These are phyloP conservation scores for Malassezia nana DNA, from an alignment of 1,284 basidiomycete genomes.

Conservation along the genomic window DNA sequence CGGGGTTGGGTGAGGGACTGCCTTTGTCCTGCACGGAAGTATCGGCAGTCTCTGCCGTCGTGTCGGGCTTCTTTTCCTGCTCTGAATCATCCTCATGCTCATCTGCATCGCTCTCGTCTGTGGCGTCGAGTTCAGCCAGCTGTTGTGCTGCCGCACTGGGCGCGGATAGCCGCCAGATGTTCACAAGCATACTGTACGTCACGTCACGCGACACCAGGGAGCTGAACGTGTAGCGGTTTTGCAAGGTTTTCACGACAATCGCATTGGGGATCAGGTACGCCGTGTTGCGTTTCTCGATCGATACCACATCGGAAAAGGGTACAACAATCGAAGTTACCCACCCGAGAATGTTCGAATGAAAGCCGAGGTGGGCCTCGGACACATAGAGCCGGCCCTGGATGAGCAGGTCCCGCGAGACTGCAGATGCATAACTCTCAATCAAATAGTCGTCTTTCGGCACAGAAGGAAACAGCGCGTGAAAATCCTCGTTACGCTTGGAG, in stretches of 20 bases:
- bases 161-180: slow-evolving; percentile 85
- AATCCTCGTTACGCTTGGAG: slow-evolving; percentile 85
- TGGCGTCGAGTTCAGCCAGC: slow-evolving; percentile 22
- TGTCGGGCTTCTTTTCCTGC: neutral
- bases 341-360: slow-evolving; percentile 97
- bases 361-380: slow-evolving; percentile 94
- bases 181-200: slow-evolving; percentile 87
- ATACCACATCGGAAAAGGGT: slow-evolving; percentile 78
- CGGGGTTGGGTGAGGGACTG: neutral
- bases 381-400: slow-evolving; percentile 93
- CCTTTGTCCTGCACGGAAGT: neutral
- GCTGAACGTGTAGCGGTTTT: slow-evolving; percentile 73
- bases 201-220: slow-evolving; percentile 93
- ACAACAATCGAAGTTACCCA: slow-evolving; percentile 95
- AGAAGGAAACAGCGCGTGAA: slow-evolving; percentile 76
- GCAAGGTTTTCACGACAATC: slow-evolving; percentile 75
- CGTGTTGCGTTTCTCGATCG: slow-evolving; percentile 94
- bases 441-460: slow-evolving; percentile 92
- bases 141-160: slow-evolving; percentile 53
- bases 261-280: slow-evolving; percentile 97
- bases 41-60: neutral
- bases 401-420: slow-evolving; percentile 85
- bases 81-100: neutral
- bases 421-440: slow-evolving; percentile 97
- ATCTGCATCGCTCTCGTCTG: slow-evolving; percentile 3